Evolutionary conservation across 805 yeast genomes (phyloP), one percentile per base, ranked within the genome.

Genomic region (Candida tammaniensis): DNA sequence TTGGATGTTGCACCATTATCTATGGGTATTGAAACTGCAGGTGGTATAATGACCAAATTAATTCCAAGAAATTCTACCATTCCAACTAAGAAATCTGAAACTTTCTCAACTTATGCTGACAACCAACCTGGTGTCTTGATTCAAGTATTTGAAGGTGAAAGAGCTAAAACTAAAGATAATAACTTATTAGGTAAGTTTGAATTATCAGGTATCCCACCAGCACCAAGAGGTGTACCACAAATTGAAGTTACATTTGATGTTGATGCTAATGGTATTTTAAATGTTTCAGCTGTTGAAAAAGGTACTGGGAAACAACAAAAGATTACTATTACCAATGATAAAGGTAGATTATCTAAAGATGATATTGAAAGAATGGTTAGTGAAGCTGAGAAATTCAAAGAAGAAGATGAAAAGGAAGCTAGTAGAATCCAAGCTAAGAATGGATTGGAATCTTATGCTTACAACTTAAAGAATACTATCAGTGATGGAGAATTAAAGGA

Each of bases 351-450:
- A 56, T 75, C 91, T 17, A 83, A 86, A 71, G 96, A 89, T 44
- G 96, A 88, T 46, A 89, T 91, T 54, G 97, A 91, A 54, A 86
- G 91, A 70, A 91, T 91, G 96, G 96, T 91, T 45, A 93, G 80
- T 57, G 98, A 91, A 59, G 97, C 97, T 51, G 98, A 88, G 68
- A 83, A 85, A 70, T 91, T 70, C 55, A 95, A 95, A 48, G 87
- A 85, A 52, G 94, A 88, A 65, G 98, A 91, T 67, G 82, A 80
- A 49, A 80, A 76, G 51, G 74, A 86, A 42, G 84, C 89, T 58
- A 77, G 77, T 42, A 86, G 86, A 74, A 81, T 91, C 52, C 94
- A 84, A 70, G 80, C 95, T 43, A 86, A 87, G 73, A 89, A 87
- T 69, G 70, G 74, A 29, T 75, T 89, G 47, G 97, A 89, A 70